These are phyloP conservation scores for Fusarium liriodendri DNA, from an alignment of 2,329 filamentous ascomycete genomes.

Conservation along the genomic window DNA sequence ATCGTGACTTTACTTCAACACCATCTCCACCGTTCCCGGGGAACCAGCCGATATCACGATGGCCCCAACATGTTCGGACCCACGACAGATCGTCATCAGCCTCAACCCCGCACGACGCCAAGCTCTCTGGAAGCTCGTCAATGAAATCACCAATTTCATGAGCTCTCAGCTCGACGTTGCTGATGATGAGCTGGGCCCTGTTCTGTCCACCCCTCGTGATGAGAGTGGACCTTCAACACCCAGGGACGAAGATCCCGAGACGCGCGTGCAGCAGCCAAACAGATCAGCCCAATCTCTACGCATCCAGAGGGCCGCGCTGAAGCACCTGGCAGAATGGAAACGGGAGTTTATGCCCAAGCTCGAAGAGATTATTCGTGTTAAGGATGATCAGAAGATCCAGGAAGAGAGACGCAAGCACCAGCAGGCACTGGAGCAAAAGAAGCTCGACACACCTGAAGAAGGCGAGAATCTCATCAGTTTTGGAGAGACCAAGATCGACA, in stretches of 20 bases:
- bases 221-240: constrained; percentile 18
- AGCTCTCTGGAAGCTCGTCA: constrained; percentile 62
- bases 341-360: constrained; percentile 76
- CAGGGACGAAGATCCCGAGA: constrained; percentile 19
- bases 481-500: constrained; percentile 47
- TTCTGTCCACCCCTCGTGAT: constrained; percentile 35
- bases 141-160: constrained; percentile 66
- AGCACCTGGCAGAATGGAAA: constrained; percentile 83
- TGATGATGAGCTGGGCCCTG: constrained; percentile 46
- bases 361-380: constrained; percentile 71
- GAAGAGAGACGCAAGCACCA: constrained; percentile 59
- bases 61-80: constrained; percentile 66
- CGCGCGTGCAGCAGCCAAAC: constrained; percentile 24
- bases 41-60: constrained; percentile 47
- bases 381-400: constrained; percentile 60
- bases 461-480: constrained; percentile 56
- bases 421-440: constrained; percentile 54
- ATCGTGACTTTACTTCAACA: not conserved
- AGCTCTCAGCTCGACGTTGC: constrained; percentile 60
- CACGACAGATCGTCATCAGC: constrained; percentile 65
- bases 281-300: constrained; percentile 42
- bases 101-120: constrained; percentile 64
- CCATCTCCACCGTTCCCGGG: not conserved
- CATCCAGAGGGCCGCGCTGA: constrained; percentile 66
- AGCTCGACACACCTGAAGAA: constrained; percentile 48